These are phyloP conservation scores for Salix udensis DNA, from an alignment of 345 rosid species.

Conservation along the genomic window DNA sequence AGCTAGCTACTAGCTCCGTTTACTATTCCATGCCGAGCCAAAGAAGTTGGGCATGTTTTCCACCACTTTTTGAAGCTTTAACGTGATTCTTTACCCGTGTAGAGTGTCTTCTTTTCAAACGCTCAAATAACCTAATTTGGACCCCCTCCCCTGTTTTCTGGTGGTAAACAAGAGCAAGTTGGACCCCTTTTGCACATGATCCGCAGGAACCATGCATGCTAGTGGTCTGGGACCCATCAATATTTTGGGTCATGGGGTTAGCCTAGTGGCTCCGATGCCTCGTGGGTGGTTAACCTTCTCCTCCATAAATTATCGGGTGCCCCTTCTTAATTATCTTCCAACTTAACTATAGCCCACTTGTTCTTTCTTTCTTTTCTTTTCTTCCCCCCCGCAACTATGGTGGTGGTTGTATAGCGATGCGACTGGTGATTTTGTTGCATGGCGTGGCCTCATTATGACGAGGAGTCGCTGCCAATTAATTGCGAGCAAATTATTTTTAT, in stretches of 20 bases:
- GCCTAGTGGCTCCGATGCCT: not conserved
- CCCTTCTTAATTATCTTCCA: not conserved
- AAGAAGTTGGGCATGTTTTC: not conserved
- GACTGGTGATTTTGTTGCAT: too few relatives aligned
- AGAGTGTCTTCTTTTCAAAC: not conserved
- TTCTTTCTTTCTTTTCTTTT: not conserved
- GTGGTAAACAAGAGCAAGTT: conserved; percentile 5
- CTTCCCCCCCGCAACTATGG: not conserved
- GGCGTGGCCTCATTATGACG: too few relatives aligned
- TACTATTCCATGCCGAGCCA: not conserved
- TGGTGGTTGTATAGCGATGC: not conserved
- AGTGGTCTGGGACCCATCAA: conserved; percentile 11
- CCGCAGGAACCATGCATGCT: conserved; percentile 8
- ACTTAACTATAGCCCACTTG: not conserved
- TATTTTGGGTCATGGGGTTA: not conserved
- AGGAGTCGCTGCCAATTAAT: too few relatives aligned
- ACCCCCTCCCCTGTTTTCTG: not conserved
- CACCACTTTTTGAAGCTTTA: conserved; percentile 2
- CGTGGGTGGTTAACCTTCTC: not conserved
- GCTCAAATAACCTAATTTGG: not conserved
- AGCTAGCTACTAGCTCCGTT: not conserved
- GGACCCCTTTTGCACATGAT: conserved; percentile 30
- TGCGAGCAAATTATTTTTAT: too few relatives aligned
- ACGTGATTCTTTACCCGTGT: not conserved
- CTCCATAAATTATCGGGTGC: not conserved